phyloP scores from a whole-genome alignment of 371 early-diverging fungal species.

The Paraphysoderma sedebokerense region DNA sequence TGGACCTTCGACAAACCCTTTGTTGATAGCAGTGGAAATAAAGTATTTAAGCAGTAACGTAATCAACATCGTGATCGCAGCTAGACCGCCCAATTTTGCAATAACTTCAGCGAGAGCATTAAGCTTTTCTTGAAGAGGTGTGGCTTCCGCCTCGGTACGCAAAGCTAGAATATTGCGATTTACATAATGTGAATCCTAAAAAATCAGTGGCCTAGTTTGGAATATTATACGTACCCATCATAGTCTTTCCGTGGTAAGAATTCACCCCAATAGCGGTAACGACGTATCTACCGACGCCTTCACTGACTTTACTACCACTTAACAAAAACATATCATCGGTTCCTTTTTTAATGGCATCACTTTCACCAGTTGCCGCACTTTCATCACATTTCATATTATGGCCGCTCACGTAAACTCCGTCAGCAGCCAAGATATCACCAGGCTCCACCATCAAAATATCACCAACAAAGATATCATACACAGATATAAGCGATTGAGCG shows the following conservation, averaged over 20 bases:
- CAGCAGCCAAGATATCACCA: constrained; percentile 85
- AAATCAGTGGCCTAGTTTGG: background rate
- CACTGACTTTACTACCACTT: constrained; percentile 51
- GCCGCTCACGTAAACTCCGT: constrained; percentile 61
- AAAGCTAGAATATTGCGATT: background rate
- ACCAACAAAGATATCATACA: constrained; percentile 72
- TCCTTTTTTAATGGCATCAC: constrained; percentile 62
- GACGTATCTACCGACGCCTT: constrained; percentile 56
- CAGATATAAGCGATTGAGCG: constrained; percentile 18
- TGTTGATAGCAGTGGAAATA: constrained; percentile 4
- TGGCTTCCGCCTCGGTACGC: constrained; percentile 25
- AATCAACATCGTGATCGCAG: constrained; percentile 46
- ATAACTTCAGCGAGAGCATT: constrained; percentile 47
- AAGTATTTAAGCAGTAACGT: constrained; percentile 42
- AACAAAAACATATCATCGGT: constrained; percentile 45
- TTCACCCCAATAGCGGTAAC: constrained; percentile 47
- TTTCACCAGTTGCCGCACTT: constrained; percentile 81
- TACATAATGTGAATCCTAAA: background rate
- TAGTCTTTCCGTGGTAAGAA: constrained; percentile 55
- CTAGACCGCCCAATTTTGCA: constrained; percentile 45
- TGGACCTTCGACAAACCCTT: constrained; percentile 8
- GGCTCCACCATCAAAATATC: constrained; percentile 81
- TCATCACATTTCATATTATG: constrained; percentile 79
- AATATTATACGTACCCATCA: constrained; percentile 34
- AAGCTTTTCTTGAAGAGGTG: constrained; percentile 51